Evolutionary conservation across 768 basidiomycete species (phyloP), one percentile per base, ranked within the genome.

Genomic region (Leccinum aurantiacum): DNA sequence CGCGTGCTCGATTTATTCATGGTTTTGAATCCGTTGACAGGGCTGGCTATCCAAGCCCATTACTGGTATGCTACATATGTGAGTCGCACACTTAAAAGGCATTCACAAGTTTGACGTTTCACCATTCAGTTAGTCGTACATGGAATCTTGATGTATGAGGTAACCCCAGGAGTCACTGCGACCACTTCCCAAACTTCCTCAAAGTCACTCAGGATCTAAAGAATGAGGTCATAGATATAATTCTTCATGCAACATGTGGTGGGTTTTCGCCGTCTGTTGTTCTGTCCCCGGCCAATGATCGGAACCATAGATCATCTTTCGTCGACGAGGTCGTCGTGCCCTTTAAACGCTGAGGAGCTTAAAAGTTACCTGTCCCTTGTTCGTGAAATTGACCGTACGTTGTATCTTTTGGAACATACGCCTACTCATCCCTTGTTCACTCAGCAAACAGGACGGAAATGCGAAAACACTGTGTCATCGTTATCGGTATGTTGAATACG

Each of bases 11-110:
- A 6, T 17, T 17, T 48, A 13, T 13, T 72, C 70, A 71, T 29
- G 69, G 71, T 29, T 61, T 66, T 6, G 73, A 73, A 74, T 51
- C 62, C 14, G 58, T 35, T 31, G 17, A 41, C 17, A 79, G 78
- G 70, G 33, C 51, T 75, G 25, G 77, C 63, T 27, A 63, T 78
- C 10, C 65, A 77, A 64, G 63, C 66, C 3, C 70, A 79, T 13
- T 78, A 78, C 47, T 78, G 77, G 77, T 79, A 22, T 25, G 59
- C 11, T 14, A 33, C 8, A 47, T 35, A 19, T 9, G 65, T 68
- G 56, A 58, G 62, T 58, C 17, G 17, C 13, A 10, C 33, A 8
- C 33, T 38, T 5, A 24, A 29, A 9, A 37, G 1, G 17, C 29
- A 10, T 31, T 47, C 13, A 29, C 2, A 7, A 53, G 5, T 5